These are phyloP conservation scores for Triangularia verruculosa DNA, from an alignment of 2,329 filamentous ascomycete species.

Conservation along the genomic window DNA sequence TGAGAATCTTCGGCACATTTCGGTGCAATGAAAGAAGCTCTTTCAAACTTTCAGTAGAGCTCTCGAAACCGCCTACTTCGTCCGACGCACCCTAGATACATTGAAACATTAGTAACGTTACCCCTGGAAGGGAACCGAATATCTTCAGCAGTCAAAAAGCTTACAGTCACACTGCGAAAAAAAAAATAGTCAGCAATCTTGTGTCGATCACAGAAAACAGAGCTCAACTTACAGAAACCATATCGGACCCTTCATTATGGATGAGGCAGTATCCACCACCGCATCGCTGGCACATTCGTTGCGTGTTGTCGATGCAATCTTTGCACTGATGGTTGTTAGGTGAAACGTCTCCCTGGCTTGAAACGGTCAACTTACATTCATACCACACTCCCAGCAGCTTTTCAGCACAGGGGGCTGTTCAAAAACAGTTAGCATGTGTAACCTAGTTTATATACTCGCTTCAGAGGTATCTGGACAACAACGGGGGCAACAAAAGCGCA, in stretches of 20 bases:
- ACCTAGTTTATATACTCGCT: background rate
- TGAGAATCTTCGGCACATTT: background rate
- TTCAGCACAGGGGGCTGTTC: constrained; percentile 57
- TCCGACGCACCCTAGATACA: constrained; percentile 37
- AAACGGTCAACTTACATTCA: constrained; percentile 59
- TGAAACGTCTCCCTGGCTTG: background rate
- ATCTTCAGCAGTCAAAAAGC: constrained; percentile 15
- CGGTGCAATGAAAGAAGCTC: background rate
- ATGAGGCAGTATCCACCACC: constrained; percentile 77
- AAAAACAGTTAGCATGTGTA: constrained; percentile 16
- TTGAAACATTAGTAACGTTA: constrained; percentile 14
- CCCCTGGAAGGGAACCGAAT: background rate
- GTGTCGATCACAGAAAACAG: background rate
- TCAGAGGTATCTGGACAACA: background rate
- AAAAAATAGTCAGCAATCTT: constrained; percentile 14
- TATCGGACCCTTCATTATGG: constrained; percentile 77
- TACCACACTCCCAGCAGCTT: constrained; percentile 84
- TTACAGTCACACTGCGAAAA: constrained; percentile 46
- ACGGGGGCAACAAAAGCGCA: constrained; percentile 13
- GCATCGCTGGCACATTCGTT: constrained; percentile 70
- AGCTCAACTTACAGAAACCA: constrained; percentile 22
- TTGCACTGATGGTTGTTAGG: constrained; percentile 56
- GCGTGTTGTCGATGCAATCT: constrained; percentile 68
- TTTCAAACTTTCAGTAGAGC: constrained; percentile 21
- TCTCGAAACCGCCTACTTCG: constrained; percentile 31